Evolutionary conservation across 768 basidiomycete genomes (phyloP).

Genomic region (Mycena filopes): DNA sequence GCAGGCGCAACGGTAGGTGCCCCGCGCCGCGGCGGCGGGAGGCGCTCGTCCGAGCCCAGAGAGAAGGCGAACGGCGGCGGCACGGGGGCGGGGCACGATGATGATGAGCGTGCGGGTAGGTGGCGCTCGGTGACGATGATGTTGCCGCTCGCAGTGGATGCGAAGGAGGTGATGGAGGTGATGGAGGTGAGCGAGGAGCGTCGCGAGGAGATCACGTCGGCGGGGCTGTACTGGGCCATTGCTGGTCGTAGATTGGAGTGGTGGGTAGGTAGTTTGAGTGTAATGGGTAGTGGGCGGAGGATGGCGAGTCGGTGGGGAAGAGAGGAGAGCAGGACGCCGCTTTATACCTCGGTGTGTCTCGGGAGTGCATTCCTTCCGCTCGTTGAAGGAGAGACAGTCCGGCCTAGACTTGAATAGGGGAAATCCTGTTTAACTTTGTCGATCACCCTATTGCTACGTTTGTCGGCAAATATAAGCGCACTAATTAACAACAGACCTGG

Average conservation of each 20-base stretch:
- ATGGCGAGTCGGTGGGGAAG: background rate
- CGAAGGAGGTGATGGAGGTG: background rate
- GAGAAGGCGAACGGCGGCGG: constrained; percentile 19
- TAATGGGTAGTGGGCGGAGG: background rate
- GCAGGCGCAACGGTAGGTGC: constrained; percentile 11
- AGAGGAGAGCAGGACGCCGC: background rate
- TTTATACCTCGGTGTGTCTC: background rate
- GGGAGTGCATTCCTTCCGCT: background rate
- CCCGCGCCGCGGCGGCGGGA: constrained; percentile 14
- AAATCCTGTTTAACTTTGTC: background rate
- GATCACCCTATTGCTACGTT: too few relatives aligned
- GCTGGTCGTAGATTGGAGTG: too few relatives aligned
- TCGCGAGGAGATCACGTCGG: background rate
- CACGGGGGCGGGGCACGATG: constrained; percentile 10
- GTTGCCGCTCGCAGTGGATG: background rate
- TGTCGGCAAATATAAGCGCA: too few relatives aligned
- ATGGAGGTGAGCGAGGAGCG: constrained; percentile 3
- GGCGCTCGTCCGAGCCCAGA: constrained; percentile 13
- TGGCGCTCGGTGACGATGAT: background rate
- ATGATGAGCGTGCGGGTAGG: constrained; percentile 1
- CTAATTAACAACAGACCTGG: too few relatives aligned
- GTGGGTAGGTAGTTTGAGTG: background rate
- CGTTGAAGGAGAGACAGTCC: background rate
- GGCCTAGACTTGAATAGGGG: background rate
- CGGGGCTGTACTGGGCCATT: constrained; percentile 10